Percentiles rank a stretch among this genome's conserved stretches.
phyloP scores from a whole-genome alignment of 805 yeast species.

The Nakazawaea peltata region DNA sequence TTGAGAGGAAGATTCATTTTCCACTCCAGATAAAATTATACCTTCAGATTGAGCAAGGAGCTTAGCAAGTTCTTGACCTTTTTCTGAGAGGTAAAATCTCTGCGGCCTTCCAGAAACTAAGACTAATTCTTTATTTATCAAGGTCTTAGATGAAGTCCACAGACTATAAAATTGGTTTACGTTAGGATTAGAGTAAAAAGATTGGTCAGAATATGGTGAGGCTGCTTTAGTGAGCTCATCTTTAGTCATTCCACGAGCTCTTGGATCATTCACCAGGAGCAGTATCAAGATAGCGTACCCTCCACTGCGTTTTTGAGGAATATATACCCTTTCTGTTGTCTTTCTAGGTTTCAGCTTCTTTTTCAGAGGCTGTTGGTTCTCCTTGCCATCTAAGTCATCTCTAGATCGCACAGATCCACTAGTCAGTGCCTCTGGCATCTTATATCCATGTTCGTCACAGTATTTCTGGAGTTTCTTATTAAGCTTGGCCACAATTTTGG shows the following conservation, averaged over 20 bases:
- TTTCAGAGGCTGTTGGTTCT: conserved; percentile 6
- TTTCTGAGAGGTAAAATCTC: conserved; percentile 57
- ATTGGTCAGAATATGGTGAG: conserved; percentile 43
- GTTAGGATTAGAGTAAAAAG: conserved; percentile 53
- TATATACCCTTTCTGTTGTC: conserved; percentile 32
- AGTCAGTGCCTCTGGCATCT: conserved; percentile 12
- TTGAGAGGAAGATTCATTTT: neutral
- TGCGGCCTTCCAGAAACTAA: conserved; percentile 48
- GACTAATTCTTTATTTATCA: conserved; percentile 55
- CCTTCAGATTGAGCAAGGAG: conserved; percentile 4
- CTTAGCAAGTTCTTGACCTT: conserved; percentile 57
- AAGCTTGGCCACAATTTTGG: conserved; percentile 49
- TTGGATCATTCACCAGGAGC: conserved; percentile 39
- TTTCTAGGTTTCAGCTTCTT: too few species aligned
- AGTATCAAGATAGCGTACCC: conserved; percentile 75
- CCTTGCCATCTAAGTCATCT: conserved; percentile 7
- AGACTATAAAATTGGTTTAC: conserved; percentile 63
- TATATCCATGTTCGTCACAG: conserved; percentile 47
- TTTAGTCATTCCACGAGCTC: conserved; percentile 52
- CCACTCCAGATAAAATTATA: neutral
- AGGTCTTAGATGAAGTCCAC: conserved; percentile 62
- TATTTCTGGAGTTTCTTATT: conserved; percentile 37
- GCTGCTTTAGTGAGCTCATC: conserved; percentile 51
- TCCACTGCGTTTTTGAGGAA: conserved; percentile 74
- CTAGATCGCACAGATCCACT: too few species aligned